Base-by-base conservation (phyloP, 768 basidiomycete species). In the Hortiboletus campestris region DNA sequence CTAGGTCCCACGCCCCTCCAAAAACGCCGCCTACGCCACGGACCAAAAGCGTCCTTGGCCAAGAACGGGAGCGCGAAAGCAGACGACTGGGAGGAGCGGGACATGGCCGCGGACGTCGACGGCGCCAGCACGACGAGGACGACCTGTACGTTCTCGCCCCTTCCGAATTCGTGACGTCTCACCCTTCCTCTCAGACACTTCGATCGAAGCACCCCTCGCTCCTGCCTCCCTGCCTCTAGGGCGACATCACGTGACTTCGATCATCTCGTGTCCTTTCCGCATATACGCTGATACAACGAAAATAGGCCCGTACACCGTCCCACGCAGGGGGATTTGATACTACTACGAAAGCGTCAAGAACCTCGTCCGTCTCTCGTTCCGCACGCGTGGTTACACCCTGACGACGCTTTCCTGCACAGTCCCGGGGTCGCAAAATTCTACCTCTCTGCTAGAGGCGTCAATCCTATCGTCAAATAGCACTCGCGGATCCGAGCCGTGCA, bases 321-420 rank as follows among this genome's bases (percentile, higher is more conserved):
- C 91, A 6, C 80, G 83, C 2, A 91, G 89, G 0, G 84, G 85
- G 2, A 74, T 93, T 6, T 80, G 91, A 5, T 93, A 88, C 66
- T 87, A 93, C 56, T 86, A 93, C 75, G 90, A 89, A 75, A 88
- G 84, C 57, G 82, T 92, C 58, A 89, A 89, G 66, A 78, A 80
- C 44, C 71, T 93, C 64, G 90, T 89, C 49, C 55, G 77, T 43
- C n/a, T 40, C 16, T 8, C 28, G 14, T 10, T 28, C 22, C 48
- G 6, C 8, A 10, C 32, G 14, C 6, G 8, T 47, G 16, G 16
- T 4, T 19, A 40, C 7, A 29, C 12, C 17, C 16, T 35, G 28
- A 16, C 14, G 20, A 36, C n/a, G 20, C 1, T 6, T 10, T 8
- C 20, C 12, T 25, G 4, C 5, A 59, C 88, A 89, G 84, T 60